Percentiles rank a stretch among this genome's conserved stretches.
phyloP scores from a whole-genome alignment of 2,329 filamentous ascomycete species.

The Penicillium aurantiogriseum region DNA sequence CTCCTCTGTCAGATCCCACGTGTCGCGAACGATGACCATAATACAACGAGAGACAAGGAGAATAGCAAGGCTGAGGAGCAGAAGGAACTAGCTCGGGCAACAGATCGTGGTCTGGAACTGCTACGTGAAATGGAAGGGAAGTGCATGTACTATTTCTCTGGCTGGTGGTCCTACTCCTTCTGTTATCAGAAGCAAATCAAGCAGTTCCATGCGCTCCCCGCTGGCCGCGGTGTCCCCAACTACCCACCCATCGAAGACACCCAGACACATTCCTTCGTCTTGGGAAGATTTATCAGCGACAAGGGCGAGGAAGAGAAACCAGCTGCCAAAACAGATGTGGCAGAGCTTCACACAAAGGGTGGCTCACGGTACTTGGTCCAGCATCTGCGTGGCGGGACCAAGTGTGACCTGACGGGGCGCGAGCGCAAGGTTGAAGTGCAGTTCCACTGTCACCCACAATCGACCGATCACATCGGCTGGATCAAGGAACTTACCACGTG shows the following conservation, averaged over 20 bases:
- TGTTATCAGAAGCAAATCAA: constrained; percentile 85
- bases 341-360: constrained; percentile 75
- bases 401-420: constrained; percentile 81
- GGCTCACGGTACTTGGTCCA: constrained; percentile 85
- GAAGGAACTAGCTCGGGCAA: constrained; percentile 74
- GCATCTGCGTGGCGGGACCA: constrained; percentile 72
- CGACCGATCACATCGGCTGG: constrained; percentile 76
- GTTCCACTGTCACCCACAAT: constrained; percentile 74
- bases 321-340: constrained; percentile 43
- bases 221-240: constrained; percentile 62
- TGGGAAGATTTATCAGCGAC: constrained; percentile 59
- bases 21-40: constrained; percentile 62
- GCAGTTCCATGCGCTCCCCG: constrained; percentile 83
- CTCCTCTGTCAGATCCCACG: constrained; percentile 85
- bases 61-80: constrained; percentile 65
- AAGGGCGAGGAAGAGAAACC: constrained; percentile 33
- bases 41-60: constrained; percentile 63
- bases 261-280: constrained; percentile 69
- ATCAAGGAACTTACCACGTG: constrained; percentile 93
- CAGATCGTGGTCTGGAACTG: constrained; percentile 74
- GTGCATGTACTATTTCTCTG: constrained; percentile 80
- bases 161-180: constrained; percentile 96
- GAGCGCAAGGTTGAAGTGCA: constrained; percentile 79
- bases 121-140: constrained; percentile 72
- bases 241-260: constrained; percentile 76